Evolutionary conservation across 2,329 filamentous ascomycete genomes (phyloP).

Genomic region (Pseudogymnoascus sp.): DNA sequence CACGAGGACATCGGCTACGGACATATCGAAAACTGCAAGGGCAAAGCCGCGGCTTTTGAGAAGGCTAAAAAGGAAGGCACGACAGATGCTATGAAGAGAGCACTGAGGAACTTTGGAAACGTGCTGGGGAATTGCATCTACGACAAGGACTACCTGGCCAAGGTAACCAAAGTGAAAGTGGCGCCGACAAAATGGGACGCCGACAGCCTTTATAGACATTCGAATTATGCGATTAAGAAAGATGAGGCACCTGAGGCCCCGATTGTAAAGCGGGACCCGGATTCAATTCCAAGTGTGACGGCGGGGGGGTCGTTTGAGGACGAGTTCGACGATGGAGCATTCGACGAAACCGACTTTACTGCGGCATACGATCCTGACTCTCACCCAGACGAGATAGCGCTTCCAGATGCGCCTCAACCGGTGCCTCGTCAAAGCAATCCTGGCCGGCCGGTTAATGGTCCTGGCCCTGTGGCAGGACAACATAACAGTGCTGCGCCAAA

Average conservation of each 20-base stretch:
- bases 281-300: slow-evolving; percentile 18
- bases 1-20: slow-evolving; percentile 98
- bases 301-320: slow-evolving; percentile 40
- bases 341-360: slow-evolving; percentile 70
- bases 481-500: slow-evolving; percentile 16
- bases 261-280: slow-evolving; percentile 21
- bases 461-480: slow-evolving; percentile 15
- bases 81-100: slow-evolving; percentile 85
- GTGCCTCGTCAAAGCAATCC: slow-evolving; percentile 18
- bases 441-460: slow-evolving; percentile 11
- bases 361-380: slow-evolving; percentile 52
- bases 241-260: slow-evolving; percentile 27
- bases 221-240: slow-evolving; percentile 45
- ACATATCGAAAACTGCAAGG: slow-evolving; percentile 90
- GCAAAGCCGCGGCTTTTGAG: slow-evolving; percentile 92
- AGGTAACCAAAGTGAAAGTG: slow-evolving; percentile 84
- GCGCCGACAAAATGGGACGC: slow-evolving; percentile 70
- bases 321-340: slow-evolving; percentile 52
- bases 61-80: slow-evolving; percentile 96
- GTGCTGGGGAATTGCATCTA: slow-evolving; percentile 98
- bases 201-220: slow-evolving; percentile 72
- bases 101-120: slow-evolving; percentile 87
- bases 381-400: slow-evolving; percentile 68
- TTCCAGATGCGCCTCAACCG: slow-evolving; percentile 35
- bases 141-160: slow-evolving; percentile 86